Conservation (phyloP, 495 filamentous ascomycete species). For the Penicillium subrubescens region DNA sequence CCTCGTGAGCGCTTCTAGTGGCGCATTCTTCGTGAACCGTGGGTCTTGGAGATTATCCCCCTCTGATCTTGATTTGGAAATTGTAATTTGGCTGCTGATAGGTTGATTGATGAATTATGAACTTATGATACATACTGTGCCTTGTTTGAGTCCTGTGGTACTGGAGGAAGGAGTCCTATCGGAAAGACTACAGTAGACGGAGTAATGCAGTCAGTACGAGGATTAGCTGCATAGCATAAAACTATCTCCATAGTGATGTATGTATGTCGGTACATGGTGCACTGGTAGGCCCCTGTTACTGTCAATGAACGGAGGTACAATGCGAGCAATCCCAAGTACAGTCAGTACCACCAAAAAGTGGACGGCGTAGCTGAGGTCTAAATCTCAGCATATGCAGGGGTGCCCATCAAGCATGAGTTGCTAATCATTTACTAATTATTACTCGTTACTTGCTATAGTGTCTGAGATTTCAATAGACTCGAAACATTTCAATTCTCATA, state of each 20-base stretch:
- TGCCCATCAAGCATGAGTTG: background rate
- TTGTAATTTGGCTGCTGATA: background rate
- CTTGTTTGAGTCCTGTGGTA: background rate
- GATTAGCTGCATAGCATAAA: background rate
- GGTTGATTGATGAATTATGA: background rate
- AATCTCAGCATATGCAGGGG: background rate
- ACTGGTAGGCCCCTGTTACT: background rate
- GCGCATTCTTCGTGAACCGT: constrained; percentile 12
- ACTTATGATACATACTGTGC: background rate
- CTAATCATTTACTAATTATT: background rate
- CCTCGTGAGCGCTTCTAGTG: constrained; percentile 17
- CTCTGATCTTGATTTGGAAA: background rate
- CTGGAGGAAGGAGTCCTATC: background rate
- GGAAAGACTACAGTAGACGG: background rate
- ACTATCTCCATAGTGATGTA: background rate
- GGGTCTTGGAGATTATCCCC: background rate
- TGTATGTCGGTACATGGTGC: background rate
- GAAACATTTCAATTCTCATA: constrained; percentile 16
- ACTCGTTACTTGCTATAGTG: background rate
- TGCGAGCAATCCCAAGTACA: background rate
- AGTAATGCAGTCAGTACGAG: background rate
- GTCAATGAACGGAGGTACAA: background rate
- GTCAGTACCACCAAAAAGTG: background rate
- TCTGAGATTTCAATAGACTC: constrained; percentile 2
- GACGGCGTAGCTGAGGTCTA: background rate